Percentiles rank a stretch among this genome's conserved stretches.
Evolutionary conservation across 306 rosid genomes (phyloP).

Genomic region (Pyrus betulifolia): DNA sequence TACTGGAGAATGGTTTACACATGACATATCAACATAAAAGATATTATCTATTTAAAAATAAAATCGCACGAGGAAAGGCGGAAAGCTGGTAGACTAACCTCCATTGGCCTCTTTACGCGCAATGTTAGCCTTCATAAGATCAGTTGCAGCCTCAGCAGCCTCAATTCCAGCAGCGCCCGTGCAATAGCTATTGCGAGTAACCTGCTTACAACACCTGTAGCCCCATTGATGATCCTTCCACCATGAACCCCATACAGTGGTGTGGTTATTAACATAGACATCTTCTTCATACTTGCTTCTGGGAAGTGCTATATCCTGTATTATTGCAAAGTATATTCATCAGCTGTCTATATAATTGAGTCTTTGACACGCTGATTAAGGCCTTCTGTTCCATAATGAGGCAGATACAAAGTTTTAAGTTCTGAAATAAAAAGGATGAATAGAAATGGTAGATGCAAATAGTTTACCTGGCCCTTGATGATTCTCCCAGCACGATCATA

Average conservation of each 20-base stretch:
- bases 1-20: not conserved
- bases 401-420: not conserved
- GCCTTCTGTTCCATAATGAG: not conserved
- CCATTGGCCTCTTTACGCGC: conserved; percentile 48
- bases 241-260: conserved; percentile 70
- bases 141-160: conserved; percentile 52
- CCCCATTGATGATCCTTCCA: conserved; percentile 88
- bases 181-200: conserved; percentile 51
- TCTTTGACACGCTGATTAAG: not conserved
- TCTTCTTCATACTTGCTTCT: conserved; percentile 64
- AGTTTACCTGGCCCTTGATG: conserved; percentile 56
- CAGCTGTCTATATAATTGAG: not conserved
- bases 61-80: not conserved
- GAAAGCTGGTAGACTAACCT: conserved; percentile 20
- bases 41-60: not conserved
- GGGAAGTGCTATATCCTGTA: conserved; percentile 45
- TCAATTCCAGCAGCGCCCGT: conserved; percentile 62
- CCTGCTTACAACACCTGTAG: conserved; percentile 56
- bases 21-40: not conserved
- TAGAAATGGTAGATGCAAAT: not conserved
- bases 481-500: conserved; percentile 73
- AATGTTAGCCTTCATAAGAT: conserved; percentile 56
- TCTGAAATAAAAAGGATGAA: not conserved
- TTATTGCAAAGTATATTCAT: not conserved
- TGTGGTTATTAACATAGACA: conserved; percentile 52